Base-by-base conservation (phyloP, 2,329 filamentous ascomycete genomes). In the Akanthomyces lecanii region DNA sequence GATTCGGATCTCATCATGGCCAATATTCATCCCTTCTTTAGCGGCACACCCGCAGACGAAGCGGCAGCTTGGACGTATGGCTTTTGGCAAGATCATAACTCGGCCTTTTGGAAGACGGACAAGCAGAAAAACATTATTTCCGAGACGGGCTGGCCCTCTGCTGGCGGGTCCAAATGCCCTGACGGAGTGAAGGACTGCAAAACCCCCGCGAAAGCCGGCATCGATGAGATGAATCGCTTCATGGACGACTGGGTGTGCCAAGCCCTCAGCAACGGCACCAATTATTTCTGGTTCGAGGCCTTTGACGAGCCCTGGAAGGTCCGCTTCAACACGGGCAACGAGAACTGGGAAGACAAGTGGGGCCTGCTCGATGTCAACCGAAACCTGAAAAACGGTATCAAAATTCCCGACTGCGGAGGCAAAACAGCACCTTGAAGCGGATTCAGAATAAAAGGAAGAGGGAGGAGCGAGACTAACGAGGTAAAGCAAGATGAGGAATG, bases 301-400 rank as follows among this genome's bases (percentile, higher is more conserved):
- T 98, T 97, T 73, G 94, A 98, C 73, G 94, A 98, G 81, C 92
- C 92, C 2, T 98, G 94, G 94, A 97, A 98, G 79, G 80, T 89
- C 62, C 71, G 75, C 21, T 97, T 87, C 77, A 89, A 97, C 74
- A 80, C 79, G 5, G 76, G 76, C 63, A 79, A 81, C 47, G 81
- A 94, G 78, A 82, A 90, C 59, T 97, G 93, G 93, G 94, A 98
- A 78, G 91, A 96, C 73, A 90, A 97, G 74, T 97, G 94, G 94
- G 94, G 95, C 11, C 78, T 98, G 16, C 88, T 98, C 86, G 91
- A 96, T 69, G 84, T 91, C 4, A 83, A 92, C 70, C 86, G 94
- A 63, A 91, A 93, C 42, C 78, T 98, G 68, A 98, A 98, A 77
- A 71, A 82, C 0, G 93, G 93, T 1, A 77, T 98, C 70, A 88